phyloP scores from a whole-genome alignment of 441 rosid genomes.

The Eutrema salsugineum region DNA sequence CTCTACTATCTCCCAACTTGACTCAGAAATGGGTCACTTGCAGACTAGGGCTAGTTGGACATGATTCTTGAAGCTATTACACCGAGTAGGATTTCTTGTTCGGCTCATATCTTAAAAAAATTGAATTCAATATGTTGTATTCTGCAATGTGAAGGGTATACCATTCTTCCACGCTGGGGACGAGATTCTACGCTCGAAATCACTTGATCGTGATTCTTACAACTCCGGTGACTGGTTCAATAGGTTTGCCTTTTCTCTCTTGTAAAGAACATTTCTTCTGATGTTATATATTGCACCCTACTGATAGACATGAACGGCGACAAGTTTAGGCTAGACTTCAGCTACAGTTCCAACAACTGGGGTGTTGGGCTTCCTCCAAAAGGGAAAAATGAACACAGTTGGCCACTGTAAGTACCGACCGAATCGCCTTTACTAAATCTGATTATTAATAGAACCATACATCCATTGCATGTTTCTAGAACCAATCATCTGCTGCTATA shows the following conservation, averaged over 20 bases:
- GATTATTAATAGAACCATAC: not conserved
- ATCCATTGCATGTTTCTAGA: slow-evolving; percentile 1
- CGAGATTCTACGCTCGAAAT: slow-evolving; percentile 94
- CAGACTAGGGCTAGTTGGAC: not conserved
- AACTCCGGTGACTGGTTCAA: slow-evolving; percentile 99
- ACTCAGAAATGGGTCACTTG: not conserved
- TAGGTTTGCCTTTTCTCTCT: slow-evolving; percentile 47
- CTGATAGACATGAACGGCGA: slow-evolving; percentile 16
- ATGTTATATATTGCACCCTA: not conserved
- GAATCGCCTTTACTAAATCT: not conserved
- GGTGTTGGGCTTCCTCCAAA: slow-evolving; percentile 95
- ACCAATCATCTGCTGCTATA: not conserved
- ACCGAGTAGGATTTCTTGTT: not conserved
- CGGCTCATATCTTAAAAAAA: not conserved
- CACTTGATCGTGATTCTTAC: slow-evolving; percentile 99
- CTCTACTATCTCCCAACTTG: slow-evolving; percentile 9
- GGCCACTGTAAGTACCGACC: slow-evolving; percentile 73
- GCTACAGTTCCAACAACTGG: slow-evolving; percentile 82
- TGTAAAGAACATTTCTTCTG: not conserved
- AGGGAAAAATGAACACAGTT: slow-evolving; percentile 75
- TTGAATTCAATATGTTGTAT: not conserved
- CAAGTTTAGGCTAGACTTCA: slow-evolving; percentile 79
- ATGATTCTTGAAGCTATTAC: not conserved
- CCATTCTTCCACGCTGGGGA: slow-evolving; percentile 98
- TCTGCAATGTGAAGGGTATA: slow-evolving; percentile 56